Evolutionary conservation across 495 filamentous ascomycete species (phyloP), one percentile per base, ranked within the genome.

Genomic region (Hypoxylon fragiforme): DNA sequence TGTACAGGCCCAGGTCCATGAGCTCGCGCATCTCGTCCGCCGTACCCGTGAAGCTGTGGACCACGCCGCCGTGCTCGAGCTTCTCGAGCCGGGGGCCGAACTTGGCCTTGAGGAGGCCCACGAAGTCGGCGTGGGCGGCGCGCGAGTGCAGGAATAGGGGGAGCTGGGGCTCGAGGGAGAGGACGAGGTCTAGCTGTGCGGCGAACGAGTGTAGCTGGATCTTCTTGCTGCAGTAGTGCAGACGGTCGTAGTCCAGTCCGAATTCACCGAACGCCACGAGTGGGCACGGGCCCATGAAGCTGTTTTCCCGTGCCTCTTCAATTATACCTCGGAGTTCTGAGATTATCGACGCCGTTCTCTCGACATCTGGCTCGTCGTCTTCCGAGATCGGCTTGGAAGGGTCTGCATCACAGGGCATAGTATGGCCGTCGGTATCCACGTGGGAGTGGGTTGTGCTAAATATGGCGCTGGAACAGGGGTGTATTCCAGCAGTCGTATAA

Each of bases 231-330:
- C 83, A 88, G 62, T 91, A 84, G 62, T 87, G 86, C 9, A 98
- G 73, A 2, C 94, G 82, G 70, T 98, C 94, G 66, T 97, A 98
- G 71, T 98, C 94, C 1, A 98, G 83, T 7, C 94, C 94, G 48
- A 98, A 90, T 66, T 98, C 94, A 34, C 94, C 94, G 66, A 97
- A 95, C 15, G 94, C 95, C 9, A 89, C 85, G 14, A 77, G 36
- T 1, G 64, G 44, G 78, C 82, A 20, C 70, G 63, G 38, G 68
- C 61, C 60, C 69, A 77, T 6, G 72, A 74, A 24, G 69, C 66
- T 3, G 67, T 57, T 7, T 80, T 82, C 38, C n/a, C 69, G 64
- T 7, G 66, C 62, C 8, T 63, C 37, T 16, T 64, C 54, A 43
- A 78, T 69, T 19, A 96, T 74, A 6, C 70, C 66, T 28, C 76